A percentile compares a stretch with the other conserved stretches of the same genome.
phyloP scores from a whole-genome alignment of 352 stramenopile genomes.

The Pythium myriotylum region DNA sequence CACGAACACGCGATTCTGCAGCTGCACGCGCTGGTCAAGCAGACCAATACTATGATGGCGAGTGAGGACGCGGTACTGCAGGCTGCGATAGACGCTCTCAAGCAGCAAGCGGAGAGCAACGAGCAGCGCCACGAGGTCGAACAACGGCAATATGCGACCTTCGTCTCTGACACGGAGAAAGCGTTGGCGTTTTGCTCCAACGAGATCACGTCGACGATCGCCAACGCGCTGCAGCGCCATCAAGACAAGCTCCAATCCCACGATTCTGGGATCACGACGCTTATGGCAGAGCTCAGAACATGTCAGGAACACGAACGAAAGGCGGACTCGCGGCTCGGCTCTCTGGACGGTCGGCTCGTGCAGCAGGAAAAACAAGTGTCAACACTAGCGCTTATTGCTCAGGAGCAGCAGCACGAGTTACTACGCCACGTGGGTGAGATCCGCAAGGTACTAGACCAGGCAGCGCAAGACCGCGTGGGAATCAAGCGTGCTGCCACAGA shows the following conservation, averaged over 20 bases:
- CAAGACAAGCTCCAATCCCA: constrained; percentile 35
- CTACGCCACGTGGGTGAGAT: constrained; percentile 35
- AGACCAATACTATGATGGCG: constrained; percentile 29
- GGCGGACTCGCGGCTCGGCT: constrained; percentile 36
- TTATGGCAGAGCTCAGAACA: constrained; percentile 39
- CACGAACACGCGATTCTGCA: constrained; percentile 29
- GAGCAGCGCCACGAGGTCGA: constrained; percentile 21
- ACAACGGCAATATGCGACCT: constrained; percentile 28
- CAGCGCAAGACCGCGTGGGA: constrained; percentile 34
- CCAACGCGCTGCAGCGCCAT: constrained; percentile 35
- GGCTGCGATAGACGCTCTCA: constrained; percentile 30
- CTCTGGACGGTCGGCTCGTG: constrained; percentile 43
- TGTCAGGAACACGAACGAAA: constrained; percentile 35
- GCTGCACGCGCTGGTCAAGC: constrained; percentile 28
- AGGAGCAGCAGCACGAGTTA: constrained; percentile 52
- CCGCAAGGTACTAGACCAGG: constrained; percentile 33
- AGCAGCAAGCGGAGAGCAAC: constrained; percentile 18
- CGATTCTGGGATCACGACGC: constrained; percentile 27
- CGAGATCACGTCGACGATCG: constrained; percentile 32
- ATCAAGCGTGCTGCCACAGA: constrained; percentile 46
- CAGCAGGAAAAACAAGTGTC: constrained; percentile 49
- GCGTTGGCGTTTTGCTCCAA: constrained; percentile 31
- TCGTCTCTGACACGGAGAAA: constrained; percentile 35
- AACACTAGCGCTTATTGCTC: constrained; percentile 32
- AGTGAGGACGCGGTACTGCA: constrained; percentile 34